Evolutionary conservation across 345 rosid species (phyloP), one percentile per base, ranked within the genome.

Genomic region (Clausena lansium): DNA sequence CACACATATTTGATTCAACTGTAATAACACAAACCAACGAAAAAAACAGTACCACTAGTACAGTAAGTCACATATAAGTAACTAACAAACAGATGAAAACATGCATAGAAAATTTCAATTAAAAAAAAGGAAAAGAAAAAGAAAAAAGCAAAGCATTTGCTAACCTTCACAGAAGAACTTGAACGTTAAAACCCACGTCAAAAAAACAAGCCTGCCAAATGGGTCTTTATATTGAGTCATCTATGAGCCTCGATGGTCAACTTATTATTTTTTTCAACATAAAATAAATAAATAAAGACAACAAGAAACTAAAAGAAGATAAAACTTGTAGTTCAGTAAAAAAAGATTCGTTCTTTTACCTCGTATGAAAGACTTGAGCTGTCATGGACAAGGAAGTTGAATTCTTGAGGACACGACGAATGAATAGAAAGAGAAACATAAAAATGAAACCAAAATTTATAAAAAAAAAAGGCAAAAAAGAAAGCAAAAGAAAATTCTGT

Each of bases 101-200:
- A 73, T 76, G 80, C 74, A 76, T 63, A 71, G 15, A 61, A 73
- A 7, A 69, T 54, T 69, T 52, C 30, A 59, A n/a, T n/a, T n/a
- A n/a, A n/a, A 69, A 67, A 55, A 2, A 38, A 38, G 32, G 32
- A 2, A 4, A 50, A 45, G 13, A 13, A 45, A 50, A 47, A 50
- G 15, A 15, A 50, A 50, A 50, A 50, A 9, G 7, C 20, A 52
- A 64, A 50, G 28, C 73, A 74, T 64, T 45, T 1, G 81, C 85
- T 78, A 76, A 85, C 83, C 88, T 89, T 78, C 81, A 82, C 52
- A 62, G 84, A 78, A 82, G 79, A 84, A 78, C 79, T 80, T 59
- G 81, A 81, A 83, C 87, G 88, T 85, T 76, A 71, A 86, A 83
- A 80, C 84, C 86, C 85, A 87, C 87, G 85, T 83, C 65, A 77